phyloP scores from a whole-genome alignment of 2,329 filamentous ascomycete genomes.

The Apiospora sp. region DNA sequence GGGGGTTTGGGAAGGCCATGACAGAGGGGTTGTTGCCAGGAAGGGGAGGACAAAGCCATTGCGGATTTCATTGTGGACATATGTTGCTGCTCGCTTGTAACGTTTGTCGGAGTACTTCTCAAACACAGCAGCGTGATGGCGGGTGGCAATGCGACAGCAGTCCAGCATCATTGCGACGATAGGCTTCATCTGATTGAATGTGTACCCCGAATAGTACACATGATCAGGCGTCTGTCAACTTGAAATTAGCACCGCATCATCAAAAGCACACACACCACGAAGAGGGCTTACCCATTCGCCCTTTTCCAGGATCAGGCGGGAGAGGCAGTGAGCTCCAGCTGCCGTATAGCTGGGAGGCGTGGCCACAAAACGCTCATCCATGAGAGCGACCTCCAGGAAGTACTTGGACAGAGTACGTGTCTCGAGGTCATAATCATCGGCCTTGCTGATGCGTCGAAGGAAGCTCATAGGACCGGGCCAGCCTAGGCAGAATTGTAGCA shows the following conservation, averaged over 20 bases:
- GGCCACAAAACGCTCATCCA: slow-evolving; percentile 97
- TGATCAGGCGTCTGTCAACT: slow-evolving; percentile 74
- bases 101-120: slow-evolving; percentile 91
- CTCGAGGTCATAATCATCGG: slow-evolving; percentile 96
- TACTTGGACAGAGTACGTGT: slow-evolving; percentile 97
- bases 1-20: slow-evolving; percentile 9
- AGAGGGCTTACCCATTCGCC: slow-evolving; percentile 82
- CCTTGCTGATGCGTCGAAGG: slow-evolving; percentile 94
- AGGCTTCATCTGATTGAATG: slow-evolving; percentile 81
- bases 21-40: slow-evolving; percentile 32
- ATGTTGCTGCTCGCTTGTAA: slow-evolving; percentile 84
- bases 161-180: slow-evolving; percentile 82
- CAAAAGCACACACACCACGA: background rate
- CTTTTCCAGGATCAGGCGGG: slow-evolving; percentile 87
- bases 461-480: slow-evolving; percentile 99
- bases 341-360: slow-evolving; percentile 90
- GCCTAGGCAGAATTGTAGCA: slow-evolving; percentile 93
- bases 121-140: slow-evolving; percentile 86
- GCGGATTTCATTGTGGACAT: slow-evolving; percentile 78
- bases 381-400: slow-evolving; percentile 94
- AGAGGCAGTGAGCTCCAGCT: slow-evolving; percentile 90
- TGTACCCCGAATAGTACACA: slow-evolving; percentile 93
- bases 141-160: slow-evolving; percentile 81
- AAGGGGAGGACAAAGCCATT: slow-evolving; percentile 63
- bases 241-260: slow-evolving; percentile 47